A percentile compares a stretch with the other conserved stretches of the same genome.
Evolutionary conservation across 768 basidiomycete species (phyloP).

Genomic region (Mycena filopes): DNA sequence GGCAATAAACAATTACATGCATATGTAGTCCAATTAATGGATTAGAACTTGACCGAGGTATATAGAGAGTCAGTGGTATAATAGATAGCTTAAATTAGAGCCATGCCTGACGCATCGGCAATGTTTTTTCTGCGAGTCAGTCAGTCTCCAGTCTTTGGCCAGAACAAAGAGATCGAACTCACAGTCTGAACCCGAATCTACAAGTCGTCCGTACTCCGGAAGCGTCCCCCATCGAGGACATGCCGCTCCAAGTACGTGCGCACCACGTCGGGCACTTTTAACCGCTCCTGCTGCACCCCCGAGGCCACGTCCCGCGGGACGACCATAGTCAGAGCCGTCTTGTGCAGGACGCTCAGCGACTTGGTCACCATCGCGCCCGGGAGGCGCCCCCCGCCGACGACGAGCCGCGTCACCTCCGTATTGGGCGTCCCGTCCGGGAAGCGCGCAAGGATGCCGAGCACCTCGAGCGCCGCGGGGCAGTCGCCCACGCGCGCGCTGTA

Average conservation of each 20-base stretch:
- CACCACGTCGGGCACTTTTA: constrained; percentile 29
- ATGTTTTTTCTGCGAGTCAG: neutral
- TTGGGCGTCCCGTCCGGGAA: constrained; percentile 26
- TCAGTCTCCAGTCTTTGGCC: neutral
- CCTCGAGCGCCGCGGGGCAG: constrained; percentile 32
- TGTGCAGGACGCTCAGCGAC: constrained; percentile 31
- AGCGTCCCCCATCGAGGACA: constrained; percentile 21
- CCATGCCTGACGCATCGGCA: neutral
- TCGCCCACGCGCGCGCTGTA: constrained; percentile 28
- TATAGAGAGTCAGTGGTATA: constrained; percentile 23
- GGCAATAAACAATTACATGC: neutral
- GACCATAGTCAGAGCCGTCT: constrained; percentile 21
- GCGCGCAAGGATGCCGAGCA: constrained; percentile 20
- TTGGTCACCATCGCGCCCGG: constrained; percentile 30
- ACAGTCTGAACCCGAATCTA: too few species aligned
- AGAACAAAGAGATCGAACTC: neutral
- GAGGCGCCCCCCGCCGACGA: constrained; percentile 14
- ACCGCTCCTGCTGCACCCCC: constrained; percentile 12
- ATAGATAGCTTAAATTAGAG: constrained; percentile 9
- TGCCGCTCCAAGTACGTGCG: constrained; percentile 28
- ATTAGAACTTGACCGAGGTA: constrained; percentile 25
- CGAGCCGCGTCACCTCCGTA: constrained; percentile 22
- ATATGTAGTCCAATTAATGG: constrained; percentile 15
- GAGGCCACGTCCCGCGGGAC: constrained; percentile 9
- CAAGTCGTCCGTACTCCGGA: constrained; percentile 11